phyloP scores from a whole-genome alignment of 305 asterid species.

The Rubia tinctorum region DNA sequence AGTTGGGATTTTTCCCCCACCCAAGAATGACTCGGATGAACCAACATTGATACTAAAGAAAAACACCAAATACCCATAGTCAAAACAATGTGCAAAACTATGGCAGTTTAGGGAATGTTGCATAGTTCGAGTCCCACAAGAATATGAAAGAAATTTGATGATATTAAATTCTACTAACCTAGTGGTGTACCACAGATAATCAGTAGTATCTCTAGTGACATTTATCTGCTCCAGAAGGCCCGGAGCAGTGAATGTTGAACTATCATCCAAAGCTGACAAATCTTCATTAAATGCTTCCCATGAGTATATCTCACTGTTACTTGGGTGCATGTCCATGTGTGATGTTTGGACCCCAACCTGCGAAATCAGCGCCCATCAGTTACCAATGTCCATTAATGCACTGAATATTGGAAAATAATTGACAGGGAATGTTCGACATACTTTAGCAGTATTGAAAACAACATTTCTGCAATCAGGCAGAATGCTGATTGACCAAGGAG shows the following conservation, averaged over 20 bases:
- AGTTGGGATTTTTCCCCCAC: slow-evolving; percentile 69
- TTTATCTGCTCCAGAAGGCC: slow-evolving; percentile 94
- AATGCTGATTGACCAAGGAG: slow-evolving; percentile 95
- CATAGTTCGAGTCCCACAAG: not conserved
- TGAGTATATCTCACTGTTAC: slow-evolving; percentile 47
- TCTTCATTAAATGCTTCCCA: slow-evolving; percentile 97
- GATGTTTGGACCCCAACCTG: slow-evolving; percentile 67
- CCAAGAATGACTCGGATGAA: slow-evolving; percentile 80
- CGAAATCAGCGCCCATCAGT: slow-evolving; percentile 11
- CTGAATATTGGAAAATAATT: not conserved
- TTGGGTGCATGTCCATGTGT: slow-evolving; percentile 60
- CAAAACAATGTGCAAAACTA: not conserved
- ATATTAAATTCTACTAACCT: slow-evolving; percentile 48
- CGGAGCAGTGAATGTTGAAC: slow-evolving; percentile 59
- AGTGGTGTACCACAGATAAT: slow-evolving; percentile 94
- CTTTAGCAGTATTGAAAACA: slow-evolving; percentile 92
- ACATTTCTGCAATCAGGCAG: slow-evolving; percentile 89
- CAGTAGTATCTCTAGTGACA: slow-evolving; percentile 88
- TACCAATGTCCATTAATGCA: not conserved
- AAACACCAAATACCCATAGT: slow-evolving; percentile 11
- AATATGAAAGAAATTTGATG: not conserved
- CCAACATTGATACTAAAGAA: slow-evolving; percentile 62
- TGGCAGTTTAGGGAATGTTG: not conserved
- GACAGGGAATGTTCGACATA: slow-evolving; percentile 24
- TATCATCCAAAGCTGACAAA: slow-evolving; percentile 61